Percentiles rank a stretch among this genome's conserved stretches.
phyloP scores from a whole-genome alignment of 2,329 filamentous ascomycete genomes.

The Aspergillus quadricinctus region DNA sequence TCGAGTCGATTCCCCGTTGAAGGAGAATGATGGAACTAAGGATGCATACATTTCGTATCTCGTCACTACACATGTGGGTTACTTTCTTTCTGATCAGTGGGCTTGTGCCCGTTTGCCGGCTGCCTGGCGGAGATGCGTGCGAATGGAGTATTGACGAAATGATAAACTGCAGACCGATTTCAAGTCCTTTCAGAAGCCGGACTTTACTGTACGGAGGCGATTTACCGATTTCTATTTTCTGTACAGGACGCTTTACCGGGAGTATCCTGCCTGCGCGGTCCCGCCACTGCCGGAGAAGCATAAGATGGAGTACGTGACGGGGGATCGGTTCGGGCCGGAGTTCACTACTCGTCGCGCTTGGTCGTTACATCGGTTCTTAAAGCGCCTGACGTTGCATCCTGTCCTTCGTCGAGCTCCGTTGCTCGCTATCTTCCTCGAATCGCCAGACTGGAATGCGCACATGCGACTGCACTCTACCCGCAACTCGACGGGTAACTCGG shows the following conservation, averaged over 20 bases:
- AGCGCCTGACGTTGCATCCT: constrained; percentile 80
- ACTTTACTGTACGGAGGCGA: constrained; percentile 76
- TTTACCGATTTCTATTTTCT: constrained; percentile 98
- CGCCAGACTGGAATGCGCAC: constrained; percentile 90
- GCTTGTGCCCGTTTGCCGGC: constrained; percentile 6
- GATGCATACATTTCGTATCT: constrained; percentile 95
- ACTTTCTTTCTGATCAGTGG: constrained; percentile 2
- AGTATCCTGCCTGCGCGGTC: constrained; percentile 88
- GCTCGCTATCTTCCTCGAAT: constrained; percentile 86
- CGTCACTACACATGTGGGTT: constrained; percentile 76
- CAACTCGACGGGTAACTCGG: constrained; percentile 48
- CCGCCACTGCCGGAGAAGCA: constrained; percentile 96
- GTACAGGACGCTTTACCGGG: constrained; percentile 80
- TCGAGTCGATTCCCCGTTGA: constrained; percentile 75
- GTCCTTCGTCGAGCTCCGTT: constrained; percentile 78
- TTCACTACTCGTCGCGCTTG: constrained; percentile 86
- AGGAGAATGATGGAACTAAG: constrained; percentile 95
- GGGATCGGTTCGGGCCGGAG: constrained; percentile 89
- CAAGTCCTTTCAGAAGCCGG: constrained; percentile 79
- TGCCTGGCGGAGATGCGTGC: constrained; percentile 12
- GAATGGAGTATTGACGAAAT: constrained; percentile 10
- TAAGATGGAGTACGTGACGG: constrained; percentile 97
- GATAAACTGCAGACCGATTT: constrained; percentile 71
- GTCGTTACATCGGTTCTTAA: constrained; percentile 86
- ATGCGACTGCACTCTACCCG: constrained; percentile 76